Evolutionary conservation across 768 basidiomycete genomes (phyloP), one percentile per base, ranked within the genome.

Genomic region (Mrakia frigida): DNA sequence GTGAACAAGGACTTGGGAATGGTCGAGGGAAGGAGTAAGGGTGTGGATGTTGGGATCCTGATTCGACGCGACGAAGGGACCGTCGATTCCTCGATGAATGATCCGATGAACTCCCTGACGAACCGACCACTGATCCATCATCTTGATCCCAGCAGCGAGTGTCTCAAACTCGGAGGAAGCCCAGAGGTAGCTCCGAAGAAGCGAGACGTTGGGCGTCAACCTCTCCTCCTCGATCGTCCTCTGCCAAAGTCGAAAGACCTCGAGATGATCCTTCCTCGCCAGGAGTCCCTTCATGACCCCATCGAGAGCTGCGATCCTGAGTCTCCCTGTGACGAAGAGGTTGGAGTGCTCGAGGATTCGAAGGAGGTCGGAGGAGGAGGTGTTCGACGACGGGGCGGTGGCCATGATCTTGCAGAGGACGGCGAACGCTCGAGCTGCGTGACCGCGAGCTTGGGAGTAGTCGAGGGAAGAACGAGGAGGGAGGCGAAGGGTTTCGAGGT

Each of bases 41-140:
- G 13, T 18, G 46, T 3, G 46, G 18, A 21, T 4, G 13, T 50
- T 50, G 46, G 52, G 21, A n/a, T n/a, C 31, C 9, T 18, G 18
- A 18, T 21, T n/a, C 52, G 46, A 31, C 23, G 31, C 11, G 25
- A 18, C 28, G 23, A 50, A 14, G 46, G 16, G 43, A 18, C 16
- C 13, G 46, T 50, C 46, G 46, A 9, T 9, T 14, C 43, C 33
- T n/a, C 28, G n/a, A 31, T 6, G n/a, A 18, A 69, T 28, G n/a
- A 74, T 23, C 31, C 37, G 43, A 46, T 74, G 74, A 25, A 69
- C 63, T 41, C 74, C 74, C 14, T 28, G 35, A 4, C 74, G n/a
- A 23, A 67, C 46, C 21, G 63, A 13, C 74, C 74, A 74, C 25
- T 67, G 11, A 35, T 74, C 74, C 37, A 74, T 35, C 39, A 53